Conservation (phyloP, 2,329 filamentous ascomycete species). For the Epichloe typhina region DNA sequence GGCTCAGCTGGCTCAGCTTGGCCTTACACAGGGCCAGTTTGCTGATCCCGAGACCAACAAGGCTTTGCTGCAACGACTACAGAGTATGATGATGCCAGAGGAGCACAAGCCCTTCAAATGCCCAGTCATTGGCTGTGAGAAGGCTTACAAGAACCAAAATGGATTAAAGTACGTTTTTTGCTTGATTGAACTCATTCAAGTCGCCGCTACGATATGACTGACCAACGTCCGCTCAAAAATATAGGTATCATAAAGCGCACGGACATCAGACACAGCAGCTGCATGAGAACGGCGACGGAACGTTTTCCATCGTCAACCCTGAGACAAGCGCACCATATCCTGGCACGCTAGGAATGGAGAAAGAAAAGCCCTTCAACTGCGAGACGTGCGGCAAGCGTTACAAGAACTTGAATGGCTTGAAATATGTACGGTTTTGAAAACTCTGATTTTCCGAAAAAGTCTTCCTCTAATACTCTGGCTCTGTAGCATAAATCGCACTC, state of each 20-base stretch:
- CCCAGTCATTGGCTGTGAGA: conserved; percentile 95
- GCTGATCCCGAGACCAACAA: conserved; percentile 62
- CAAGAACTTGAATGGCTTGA: conserved; percentile 96
- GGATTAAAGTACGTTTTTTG: conserved; percentile 66
- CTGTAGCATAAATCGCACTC: conserved; percentile 64
- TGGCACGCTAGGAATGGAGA: conserved; percentile 97
- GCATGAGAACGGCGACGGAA: conserved; percentile 92
- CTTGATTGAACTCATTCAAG: background rate
- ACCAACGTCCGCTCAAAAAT: background rate
- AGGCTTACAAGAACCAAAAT: conserved; percentile 99
- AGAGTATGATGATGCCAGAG: conserved; percentile 58
- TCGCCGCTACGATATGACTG: background rate
- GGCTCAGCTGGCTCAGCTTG: conserved; percentile 57
- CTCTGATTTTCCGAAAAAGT: background rate
- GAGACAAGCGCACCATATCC: conserved; percentile 90
- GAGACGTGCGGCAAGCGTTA: conserved; percentile 96
- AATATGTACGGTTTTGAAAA: conserved; percentile 58
- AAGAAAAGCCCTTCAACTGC: conserved; percentile 97
- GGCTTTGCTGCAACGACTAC: conserved; percentile 41
- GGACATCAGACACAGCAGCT: conserved; percentile 94
- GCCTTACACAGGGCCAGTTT: conserved; percentile 63
- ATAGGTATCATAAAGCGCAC: conserved; percentile 60
- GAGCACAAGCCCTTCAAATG: conserved; percentile 97
- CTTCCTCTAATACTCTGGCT: conserved; percentile 17
- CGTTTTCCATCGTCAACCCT: conserved; percentile 95